Evolutionary conservation across 192 early-diverging fungal genomes (phyloP), one percentile per base, ranked within the genome.

Genomic region (Helicostylum pulchrum): DNA sequence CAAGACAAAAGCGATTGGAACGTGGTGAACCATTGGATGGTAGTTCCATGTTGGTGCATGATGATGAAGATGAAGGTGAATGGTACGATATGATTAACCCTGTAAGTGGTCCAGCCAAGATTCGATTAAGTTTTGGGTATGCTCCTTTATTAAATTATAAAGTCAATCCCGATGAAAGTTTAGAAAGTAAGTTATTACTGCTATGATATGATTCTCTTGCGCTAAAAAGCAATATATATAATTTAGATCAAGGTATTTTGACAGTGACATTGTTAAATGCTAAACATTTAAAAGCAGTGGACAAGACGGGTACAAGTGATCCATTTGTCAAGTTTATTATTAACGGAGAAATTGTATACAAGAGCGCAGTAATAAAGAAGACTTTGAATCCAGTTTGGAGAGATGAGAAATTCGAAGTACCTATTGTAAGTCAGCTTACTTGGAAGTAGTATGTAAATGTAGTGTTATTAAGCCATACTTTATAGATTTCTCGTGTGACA

Each of bases 291-390:
- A 67, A 48, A 26, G 77, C 53, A 12, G 72, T 51, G 9, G 73
- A 72, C 49, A 66, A 65, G 43, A 63, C 68, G 2, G 91, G 68
- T 59, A 86, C 81, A 0, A 85, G 80, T 32, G 87, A 90, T 60
- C 87, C 88, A 15, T 90, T 80, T 51, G 81, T 87, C 5, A 64
- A 75, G 26, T 84, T 89, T 20, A 68, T 68, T 44, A 51, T 86
- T 5, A 85, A 88, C 65, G 82, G 80, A 34, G 68, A 84, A 48
- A 72, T 78, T 52, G 82, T 88, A 55, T 70, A 79, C 70, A 85
- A 80, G 59, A 84, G 82, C 54, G 70, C 76, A 61, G 77, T 68
- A 7, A 39, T 84, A 32, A 87, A 88, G 59, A 88, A 90, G 75
- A 80, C 74, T 39, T 70, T 81, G 20, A 82, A 82, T 39, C 88